Conservation (phyloP, 306 rosid genomes). For the Phaseolus lunatus region DNA sequence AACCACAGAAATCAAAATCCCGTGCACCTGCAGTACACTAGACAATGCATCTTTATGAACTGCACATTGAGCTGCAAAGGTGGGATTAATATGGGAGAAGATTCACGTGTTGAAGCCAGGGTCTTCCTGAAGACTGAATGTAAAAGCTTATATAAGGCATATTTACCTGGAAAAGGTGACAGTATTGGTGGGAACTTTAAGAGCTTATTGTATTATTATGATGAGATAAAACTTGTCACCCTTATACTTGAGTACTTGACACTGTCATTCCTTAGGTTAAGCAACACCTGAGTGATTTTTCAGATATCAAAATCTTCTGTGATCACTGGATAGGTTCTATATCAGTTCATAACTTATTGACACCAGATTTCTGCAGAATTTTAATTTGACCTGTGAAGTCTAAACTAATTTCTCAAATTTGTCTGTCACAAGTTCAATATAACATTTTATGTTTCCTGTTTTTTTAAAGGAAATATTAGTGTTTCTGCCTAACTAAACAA, state of each 20-base stretch:
- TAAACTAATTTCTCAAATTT: neutral
- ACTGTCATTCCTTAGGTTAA: neutral
- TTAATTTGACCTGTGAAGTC: neutral
- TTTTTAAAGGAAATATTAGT: too few relatives aligned
- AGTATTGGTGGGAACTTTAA: constrained; percentile 55
- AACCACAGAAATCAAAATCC: constrained; percentile 18
- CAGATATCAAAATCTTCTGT: constrained; percentile 83
- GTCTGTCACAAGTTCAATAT: constrained; percentile 18
- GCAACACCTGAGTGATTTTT: constrained; percentile 52
- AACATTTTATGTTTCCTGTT: constrained; percentile 16
- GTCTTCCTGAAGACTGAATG: constrained; percentile 71
- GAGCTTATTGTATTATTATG: constrained; percentile 74
- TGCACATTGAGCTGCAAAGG: constrained; percentile 76
- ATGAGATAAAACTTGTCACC: constrained; percentile 79
- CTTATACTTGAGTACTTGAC: constrained; percentile 55
- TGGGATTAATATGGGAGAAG: constrained; percentile 80
- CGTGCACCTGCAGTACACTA: constrained; percentile 10
- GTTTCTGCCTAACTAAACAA: too few relatives aligned
- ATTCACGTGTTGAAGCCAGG: constrained; percentile 82
- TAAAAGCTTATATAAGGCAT: constrained; percentile 81
- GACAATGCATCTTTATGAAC: constrained; percentile 19
- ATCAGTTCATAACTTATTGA: constrained; percentile 71
- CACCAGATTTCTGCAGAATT: constrained; percentile 74
- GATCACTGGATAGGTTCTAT: constrained; percentile 85
- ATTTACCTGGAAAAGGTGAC: constrained; percentile 61